Evolutionary conservation across 305 asterid genomes (phyloP).

Genomic region (Plantago lanceolata): DNA sequence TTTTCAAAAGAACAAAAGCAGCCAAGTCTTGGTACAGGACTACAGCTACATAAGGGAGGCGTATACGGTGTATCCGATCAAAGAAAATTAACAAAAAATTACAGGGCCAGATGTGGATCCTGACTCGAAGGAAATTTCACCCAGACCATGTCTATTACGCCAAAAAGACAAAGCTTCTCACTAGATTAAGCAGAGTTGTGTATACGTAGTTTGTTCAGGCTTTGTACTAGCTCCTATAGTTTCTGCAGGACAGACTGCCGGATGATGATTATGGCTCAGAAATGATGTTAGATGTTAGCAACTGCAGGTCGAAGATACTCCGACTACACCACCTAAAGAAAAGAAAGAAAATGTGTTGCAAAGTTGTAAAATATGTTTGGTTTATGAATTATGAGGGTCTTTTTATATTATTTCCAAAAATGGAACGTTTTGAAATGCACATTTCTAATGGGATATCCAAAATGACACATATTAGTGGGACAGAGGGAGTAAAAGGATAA

Average conservation of each 20-base stretch:
- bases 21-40: too few species aligned
- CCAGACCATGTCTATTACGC: background rate
- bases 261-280: background rate
- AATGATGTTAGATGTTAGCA: background rate
- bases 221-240: background rate
- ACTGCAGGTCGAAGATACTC: background rate
- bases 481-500: slow-evolving; percentile 4
- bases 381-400: too few species aligned
- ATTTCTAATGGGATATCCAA: background rate
- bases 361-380: too few species aligned
- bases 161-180: background rate
- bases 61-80: too few species aligned
- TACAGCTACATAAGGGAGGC: too few species aligned
- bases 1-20: too few species aligned
- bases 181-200: background rate
- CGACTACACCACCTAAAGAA: background rate
- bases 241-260: background rate
- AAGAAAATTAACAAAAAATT: too few species aligned
- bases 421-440: too few species aligned
- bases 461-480: background rate
- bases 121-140: background rate
- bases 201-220: background rate
- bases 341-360: too few species aligned
- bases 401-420: too few species aligned
- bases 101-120: background rate